Conservation (phyloP, 768 basidiomycete genomes). For the Rhizopogon salebrosus region DNA sequence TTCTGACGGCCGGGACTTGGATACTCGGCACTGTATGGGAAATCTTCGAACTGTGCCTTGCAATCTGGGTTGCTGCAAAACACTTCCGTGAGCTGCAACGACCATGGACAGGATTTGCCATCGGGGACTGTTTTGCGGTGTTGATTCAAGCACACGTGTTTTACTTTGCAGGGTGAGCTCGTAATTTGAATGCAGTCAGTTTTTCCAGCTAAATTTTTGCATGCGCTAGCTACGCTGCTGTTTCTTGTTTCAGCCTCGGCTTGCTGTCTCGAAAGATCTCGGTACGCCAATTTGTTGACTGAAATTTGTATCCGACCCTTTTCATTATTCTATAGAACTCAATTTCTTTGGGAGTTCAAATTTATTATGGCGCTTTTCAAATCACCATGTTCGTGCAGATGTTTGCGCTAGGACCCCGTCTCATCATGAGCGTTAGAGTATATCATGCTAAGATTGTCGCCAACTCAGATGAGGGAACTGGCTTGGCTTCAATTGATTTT, state of each 20-base stretch:
- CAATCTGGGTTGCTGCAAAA: not conserved
- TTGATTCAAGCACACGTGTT: not conserved
- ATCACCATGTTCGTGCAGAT: not conserved
- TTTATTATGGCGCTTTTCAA: not conserved
- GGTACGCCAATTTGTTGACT: not conserved
- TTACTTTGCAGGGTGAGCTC: not conserved
- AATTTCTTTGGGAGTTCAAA: not conserved
- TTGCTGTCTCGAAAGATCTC: not conserved
- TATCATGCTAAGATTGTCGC: not conserved
- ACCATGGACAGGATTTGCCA: not conserved
- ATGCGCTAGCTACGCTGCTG: not conserved
- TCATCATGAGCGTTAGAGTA: not conserved
- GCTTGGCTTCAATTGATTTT: not conserved
- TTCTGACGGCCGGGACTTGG: not conserved
- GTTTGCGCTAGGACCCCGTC: not conserved
- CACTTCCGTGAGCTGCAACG: not conserved
- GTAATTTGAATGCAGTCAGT: not conserved
- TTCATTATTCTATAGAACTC: not conserved
- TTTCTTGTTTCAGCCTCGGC: not conserved
- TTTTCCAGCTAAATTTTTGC: not conserved
- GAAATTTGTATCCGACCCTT: not conserved
- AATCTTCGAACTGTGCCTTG: not conserved
- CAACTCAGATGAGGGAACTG: not conserved
- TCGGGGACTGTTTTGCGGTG: not conserved
- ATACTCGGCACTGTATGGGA: not conserved